These are phyloP conservation scores for Melanomma pulvis-pyrius DNA, from an alignment of 495 filamentous ascomycete genomes.

Conservation along the genomic window DNA sequence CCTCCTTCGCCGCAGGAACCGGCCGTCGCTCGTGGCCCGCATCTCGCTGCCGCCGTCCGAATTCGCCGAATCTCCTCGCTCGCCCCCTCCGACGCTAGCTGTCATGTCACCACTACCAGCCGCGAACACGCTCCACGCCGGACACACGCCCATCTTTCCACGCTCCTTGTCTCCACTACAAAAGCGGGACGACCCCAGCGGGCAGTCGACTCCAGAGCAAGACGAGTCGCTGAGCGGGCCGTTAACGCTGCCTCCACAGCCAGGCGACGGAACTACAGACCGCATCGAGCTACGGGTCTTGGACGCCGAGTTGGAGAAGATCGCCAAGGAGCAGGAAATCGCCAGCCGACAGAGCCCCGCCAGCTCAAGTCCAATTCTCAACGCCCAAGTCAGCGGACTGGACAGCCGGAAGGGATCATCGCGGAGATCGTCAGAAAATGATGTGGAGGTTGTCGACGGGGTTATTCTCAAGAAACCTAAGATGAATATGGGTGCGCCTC, in stretches of 20 bases:
- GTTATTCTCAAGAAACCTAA: constrained; percentile 32
- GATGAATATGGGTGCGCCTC: constrained; percentile 33
- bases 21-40: constrained; percentile 13
- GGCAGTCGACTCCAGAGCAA: constrained; percentile 1
- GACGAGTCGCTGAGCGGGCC: constrained; percentile 18
- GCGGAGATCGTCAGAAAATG: constrained; percentile 4
- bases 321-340: constrained; percentile 43
- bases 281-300: constrained; percentile 23
- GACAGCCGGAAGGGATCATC: constrained; percentile 3
- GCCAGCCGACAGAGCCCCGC: background rate
- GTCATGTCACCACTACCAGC: constrained; percentile 27
- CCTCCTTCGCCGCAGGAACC: constrained; percentile 14
- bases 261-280: constrained; percentile 25
- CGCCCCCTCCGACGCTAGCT: constrained; percentile 11
- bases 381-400: constrained; percentile 2
- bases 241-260: constrained; percentile 22
- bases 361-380: background rate
- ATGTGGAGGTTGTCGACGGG: constrained; percentile 26
- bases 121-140: constrained; percentile 30
- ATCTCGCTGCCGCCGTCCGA: constrained; percentile 19
- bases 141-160: constrained; percentile 31
- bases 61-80: constrained; percentile 10
- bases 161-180: constrained; percentile 21
- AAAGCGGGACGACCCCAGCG: background rate
- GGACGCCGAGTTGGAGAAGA: constrained; percentile 40